These are phyloP conservation scores for Starmera amethionina DNA, from an alignment of 805 yeast genomes.

Conservation along the genomic window DNA sequence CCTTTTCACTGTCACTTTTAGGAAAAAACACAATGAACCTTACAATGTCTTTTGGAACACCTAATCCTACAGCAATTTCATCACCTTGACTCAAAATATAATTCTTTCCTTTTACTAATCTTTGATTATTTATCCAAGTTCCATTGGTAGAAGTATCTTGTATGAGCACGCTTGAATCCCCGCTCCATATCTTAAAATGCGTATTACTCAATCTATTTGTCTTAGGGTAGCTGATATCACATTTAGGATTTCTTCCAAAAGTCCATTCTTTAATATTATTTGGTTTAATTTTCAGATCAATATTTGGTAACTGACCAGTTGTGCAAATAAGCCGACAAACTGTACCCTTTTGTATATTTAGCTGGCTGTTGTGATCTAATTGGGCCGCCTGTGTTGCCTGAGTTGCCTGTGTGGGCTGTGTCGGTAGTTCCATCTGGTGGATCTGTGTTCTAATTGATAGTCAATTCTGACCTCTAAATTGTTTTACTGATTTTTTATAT, in stretches of 20 bases:
- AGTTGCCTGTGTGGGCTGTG: slow-evolving; percentile 31
- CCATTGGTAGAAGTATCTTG: slow-evolving; percentile 85
- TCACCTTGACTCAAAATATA: slow-evolving; percentile 87
- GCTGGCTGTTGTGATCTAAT: neutral
- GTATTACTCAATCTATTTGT: slow-evolving; percentile 62
- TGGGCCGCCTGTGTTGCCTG: slow-evolving; percentile 34
- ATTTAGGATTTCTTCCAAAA: slow-evolving; percentile 63
- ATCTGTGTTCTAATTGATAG: too few species aligned
- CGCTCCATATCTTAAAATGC: slow-evolving; percentile 68
- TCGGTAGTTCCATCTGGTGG: slow-evolving; percentile 20
- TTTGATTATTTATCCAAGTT: slow-evolving; percentile 69
- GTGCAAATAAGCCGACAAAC: slow-evolving; percentile 55
- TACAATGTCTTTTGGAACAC: slow-evolving; percentile 61
- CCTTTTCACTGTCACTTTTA: slow-evolving; percentile 4
- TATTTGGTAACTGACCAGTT: slow-evolving; percentile 40
- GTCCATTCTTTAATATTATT: slow-evolving; percentile 40
- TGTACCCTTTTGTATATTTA: slow-evolving; percentile 25
- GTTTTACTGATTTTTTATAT: too few species aligned
- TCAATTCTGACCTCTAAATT: too few species aligned
- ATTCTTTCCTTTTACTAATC: slow-evolving; percentile 67
- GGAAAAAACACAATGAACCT: slow-evolving; percentile 35
- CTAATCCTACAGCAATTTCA: slow-evolving; percentile 83
- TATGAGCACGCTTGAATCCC: slow-evolving; percentile 36
- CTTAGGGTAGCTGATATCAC: slow-evolving; percentile 52
- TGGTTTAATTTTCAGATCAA: slow-evolving; percentile 32